Evolutionary conservation across 2,329 filamentous ascomycete species (phyloP).

Genomic region (Fusarium ambrosium): DNA sequence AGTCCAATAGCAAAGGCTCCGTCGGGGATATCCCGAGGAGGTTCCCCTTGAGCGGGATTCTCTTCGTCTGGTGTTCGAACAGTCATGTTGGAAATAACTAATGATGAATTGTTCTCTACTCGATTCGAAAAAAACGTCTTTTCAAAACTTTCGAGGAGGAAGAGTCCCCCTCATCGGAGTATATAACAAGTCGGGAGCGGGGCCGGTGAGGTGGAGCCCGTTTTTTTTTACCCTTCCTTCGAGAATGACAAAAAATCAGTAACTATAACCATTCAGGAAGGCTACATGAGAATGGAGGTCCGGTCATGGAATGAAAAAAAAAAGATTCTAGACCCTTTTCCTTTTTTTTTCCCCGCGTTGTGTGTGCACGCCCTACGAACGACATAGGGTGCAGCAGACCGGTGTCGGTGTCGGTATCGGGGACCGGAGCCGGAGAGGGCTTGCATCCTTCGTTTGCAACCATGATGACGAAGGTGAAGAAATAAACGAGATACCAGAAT

Average conservation of each 20-base stretch:
- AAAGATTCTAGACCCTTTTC: constrained; percentile 17
- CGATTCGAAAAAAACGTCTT: background rate
- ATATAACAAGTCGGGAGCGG: constrained; percentile 23
- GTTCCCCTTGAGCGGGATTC: background rate
- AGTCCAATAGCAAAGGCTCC: constrained; percentile 29
- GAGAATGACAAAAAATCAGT: background rate
- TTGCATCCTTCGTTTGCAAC: background rate
- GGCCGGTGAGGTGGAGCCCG: constrained; percentile 8
- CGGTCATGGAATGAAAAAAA: constrained; percentile 3
- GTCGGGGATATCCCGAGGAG: constrained; percentile 14
- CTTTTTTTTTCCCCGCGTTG: background rate
- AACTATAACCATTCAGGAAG: background rate
- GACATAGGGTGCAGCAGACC: constrained; percentile 1
- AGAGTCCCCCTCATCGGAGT: constrained; percentile 3
- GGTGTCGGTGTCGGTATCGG: constrained; percentile 20
- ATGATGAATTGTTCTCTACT: background rate
- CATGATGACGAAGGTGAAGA: no score
- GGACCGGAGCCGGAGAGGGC: constrained; percentile 11
- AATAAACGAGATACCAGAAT: no score
- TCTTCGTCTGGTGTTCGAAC: background rate
- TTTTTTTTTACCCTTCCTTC: background rate
- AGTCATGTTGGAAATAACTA: constrained; percentile 5
- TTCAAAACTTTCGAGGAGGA: background rate
- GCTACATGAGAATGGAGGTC: constrained; percentile 19
- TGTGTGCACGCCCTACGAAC: constrained; percentile 4